A percentile compares a stretch with the other conserved stretches of the same genome.
Evolutionary conservation across 257 asterid species (phyloP).

Genomic region (Striga asiatica): DNA sequence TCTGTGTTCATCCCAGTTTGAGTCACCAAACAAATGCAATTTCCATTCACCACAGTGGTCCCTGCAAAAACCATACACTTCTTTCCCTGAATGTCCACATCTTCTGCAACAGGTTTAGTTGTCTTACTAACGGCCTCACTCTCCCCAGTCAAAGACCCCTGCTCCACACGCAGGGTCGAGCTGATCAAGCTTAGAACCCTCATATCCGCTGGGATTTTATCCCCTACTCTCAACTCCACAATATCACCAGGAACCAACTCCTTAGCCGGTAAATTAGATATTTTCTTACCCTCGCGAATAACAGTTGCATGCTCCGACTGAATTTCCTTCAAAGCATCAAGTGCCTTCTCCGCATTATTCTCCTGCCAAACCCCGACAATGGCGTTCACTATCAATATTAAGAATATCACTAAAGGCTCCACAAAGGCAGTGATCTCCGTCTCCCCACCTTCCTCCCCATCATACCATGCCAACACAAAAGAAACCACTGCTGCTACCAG

Average conservation of each 20-base stretch:
- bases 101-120: constrained; percentile 61
- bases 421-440: constrained; percentile 93
- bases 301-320: constrained; percentile 89
- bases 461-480: constrained; percentile 86
- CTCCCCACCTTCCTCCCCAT: constrained; percentile 94
- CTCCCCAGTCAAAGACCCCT: too few species aligned
- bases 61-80: constrained; percentile 97
- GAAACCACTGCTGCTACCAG: constrained; percentile 88
- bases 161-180: constrained; percentile 83
- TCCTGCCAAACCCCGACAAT: constrained; percentile 98
- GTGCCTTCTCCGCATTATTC: constrained; percentile 94
- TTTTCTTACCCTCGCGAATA: constrained; percentile 59
- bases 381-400: constrained; percentile 91
- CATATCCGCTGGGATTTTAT: constrained; percentile 95
- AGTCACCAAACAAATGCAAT: constrained; percentile 74
- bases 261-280: constrained; percentile 60
- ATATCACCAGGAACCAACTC: constrained; percentile 97
- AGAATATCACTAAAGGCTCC: constrained; percentile 86
- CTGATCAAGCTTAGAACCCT: constrained; percentile 78
- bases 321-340: constrained; percentile 93
- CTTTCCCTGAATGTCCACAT: constrained; percentile 93
- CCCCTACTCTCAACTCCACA: constrained; percentile 92
- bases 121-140: constrained; percentile 93
- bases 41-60: constrained; percentile 91
- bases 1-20: constrained; percentile 88